These are phyloP conservation scores for Pythium vanterpoolii DNA, from an alignment of 352 stramenopile species.

Conservation along the genomic window DNA sequence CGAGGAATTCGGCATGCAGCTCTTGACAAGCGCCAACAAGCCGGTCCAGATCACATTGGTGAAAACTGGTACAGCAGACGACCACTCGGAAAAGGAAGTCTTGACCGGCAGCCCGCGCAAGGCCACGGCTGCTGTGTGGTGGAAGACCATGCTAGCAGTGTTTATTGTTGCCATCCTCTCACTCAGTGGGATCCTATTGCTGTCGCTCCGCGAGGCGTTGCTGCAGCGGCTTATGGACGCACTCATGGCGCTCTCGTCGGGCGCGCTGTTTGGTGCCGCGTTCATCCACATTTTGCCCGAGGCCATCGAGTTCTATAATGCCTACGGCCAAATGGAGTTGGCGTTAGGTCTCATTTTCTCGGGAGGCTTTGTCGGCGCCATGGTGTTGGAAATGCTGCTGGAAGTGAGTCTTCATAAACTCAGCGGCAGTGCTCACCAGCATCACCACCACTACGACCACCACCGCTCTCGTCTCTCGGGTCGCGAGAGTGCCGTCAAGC, in stretches of 20 bases:
- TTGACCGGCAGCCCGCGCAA: conserved; percentile 17
- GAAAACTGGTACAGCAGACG: conserved; percentile 18
- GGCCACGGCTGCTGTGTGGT: conserved; percentile 28
- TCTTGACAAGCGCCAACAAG: conserved; percentile 15
- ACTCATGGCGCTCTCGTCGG: conserved; percentile 55
- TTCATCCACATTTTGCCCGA: conserved; percentile 82
- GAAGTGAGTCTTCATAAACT: conserved; percentile 38
- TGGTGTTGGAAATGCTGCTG: conserved; percentile 52
- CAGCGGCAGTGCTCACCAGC: conserved; percentile 24
- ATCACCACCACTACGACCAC: conserved; percentile 31
- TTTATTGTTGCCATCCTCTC: conserved; percentile 37
- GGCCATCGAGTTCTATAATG: conserved; percentile 54
- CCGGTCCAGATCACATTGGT: conserved; percentile 20
- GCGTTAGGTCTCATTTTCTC: conserved; percentile 54
- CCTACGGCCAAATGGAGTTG: conserved; percentile 56
- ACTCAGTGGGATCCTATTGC: conserved; percentile 39
- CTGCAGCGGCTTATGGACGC: conserved; percentile 38
- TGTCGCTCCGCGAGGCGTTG: conserved; percentile 27
- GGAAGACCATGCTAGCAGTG: conserved; percentile 38
- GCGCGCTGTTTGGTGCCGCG: conserved; percentile 66
- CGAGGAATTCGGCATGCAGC: conserved; percentile 41
- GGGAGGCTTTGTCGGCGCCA: conserved; percentile 57
- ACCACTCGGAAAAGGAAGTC: not conserved
- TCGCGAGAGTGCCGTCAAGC: conserved; percentile 25
- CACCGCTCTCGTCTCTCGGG: conserved; percentile 13